Evolutionary conservation across 2,329 filamentous ascomycete genomes (phyloP), one percentile per base, ranked within the genome.

Genomic region (Calonectria pseudoturangicola): DNA sequence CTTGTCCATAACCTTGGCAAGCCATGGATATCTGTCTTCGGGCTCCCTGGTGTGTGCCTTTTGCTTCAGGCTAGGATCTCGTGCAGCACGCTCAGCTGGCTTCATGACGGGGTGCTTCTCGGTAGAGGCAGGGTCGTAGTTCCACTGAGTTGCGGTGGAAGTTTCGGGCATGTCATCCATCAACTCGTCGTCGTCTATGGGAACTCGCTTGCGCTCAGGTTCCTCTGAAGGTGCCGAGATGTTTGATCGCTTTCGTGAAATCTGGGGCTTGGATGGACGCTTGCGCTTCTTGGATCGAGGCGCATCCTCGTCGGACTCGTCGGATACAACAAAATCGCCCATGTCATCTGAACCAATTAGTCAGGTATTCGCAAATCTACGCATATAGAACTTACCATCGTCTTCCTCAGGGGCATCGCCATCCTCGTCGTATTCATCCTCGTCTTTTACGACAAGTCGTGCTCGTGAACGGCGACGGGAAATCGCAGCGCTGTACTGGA

Each of bases 21-120:
- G 89, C 97, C 97, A 99, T 15, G 94, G 85, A 81, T 99, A 97
- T 73, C 97, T 90, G 69, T 96, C 89, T 75, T 97, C 95, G 1
- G 96, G 95, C 56, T 98, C 95, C 45, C 91, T 93, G 36, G 91
- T 92, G 81, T 96, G 92, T 4, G 95, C 94, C 82, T 97, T 98
- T 76, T 88, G 86, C 75, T 91, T 91, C 33, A 77, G 67, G 27
- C 86, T 86, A 2, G 84, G 45, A 76, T 78, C 71, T 77, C 81
- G 75, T 75, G 79, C 63, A 47, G 76, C 45, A 41, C 83, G 76
- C 27, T 82, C 77, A 5, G 78, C 78, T 9, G 84, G 83, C n/a
- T 78, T 81, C 4, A 79, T 80, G 10, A 85, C 84, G 0, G 84
- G 81, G 15, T 78, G 79, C 68, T 83, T 85, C 12, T 85, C 83